Conservation (phyloP, 1,284 basidiomycete genomes). For the Dichomitus squalens region DNA sequence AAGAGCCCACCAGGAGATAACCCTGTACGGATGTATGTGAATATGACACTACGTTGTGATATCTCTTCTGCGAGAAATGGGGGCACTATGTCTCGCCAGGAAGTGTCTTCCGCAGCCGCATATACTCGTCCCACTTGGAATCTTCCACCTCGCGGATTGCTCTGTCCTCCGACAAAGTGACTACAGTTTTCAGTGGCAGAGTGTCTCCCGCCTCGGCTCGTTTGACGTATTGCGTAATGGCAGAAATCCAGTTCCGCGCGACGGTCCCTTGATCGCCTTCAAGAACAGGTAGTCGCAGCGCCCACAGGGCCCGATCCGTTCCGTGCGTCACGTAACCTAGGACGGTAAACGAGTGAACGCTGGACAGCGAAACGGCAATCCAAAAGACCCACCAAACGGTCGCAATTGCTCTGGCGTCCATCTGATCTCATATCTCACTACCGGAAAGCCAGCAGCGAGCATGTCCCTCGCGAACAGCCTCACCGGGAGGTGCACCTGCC, state of each 20-base stretch:
- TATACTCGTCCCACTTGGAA: conserved; percentile 48
- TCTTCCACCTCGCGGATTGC: conserved; percentile 59
- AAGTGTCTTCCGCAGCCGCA: conserved; percentile 28
- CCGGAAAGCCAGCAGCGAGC: conserved; percentile 54
- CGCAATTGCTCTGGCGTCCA: conserved; percentile 67
- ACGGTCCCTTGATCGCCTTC: conserved; percentile 43
- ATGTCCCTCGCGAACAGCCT: conserved; percentile 66
- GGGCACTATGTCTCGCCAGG: conserved; percentile 14
- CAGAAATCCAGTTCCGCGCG: conserved; percentile 54
- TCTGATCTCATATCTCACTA: conserved; percentile 67
- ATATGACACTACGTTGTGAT: no score
- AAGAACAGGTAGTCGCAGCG: conserved; percentile 45
- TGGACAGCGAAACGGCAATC: neutral
- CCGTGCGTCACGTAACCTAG: conserved; percentile 72
- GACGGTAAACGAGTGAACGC: no score
- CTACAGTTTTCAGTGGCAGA: conserved; percentile 41
- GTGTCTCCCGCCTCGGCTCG: conserved; percentile 38
- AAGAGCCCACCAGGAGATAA: no score
- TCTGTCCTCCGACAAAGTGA: conserved; percentile 53
- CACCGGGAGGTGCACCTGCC: conserved; percentile 72
- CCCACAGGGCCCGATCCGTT: conserved; percentile 57
- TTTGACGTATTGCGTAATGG: conserved; percentile 44
- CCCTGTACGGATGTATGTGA: no score
- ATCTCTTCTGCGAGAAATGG: no score
- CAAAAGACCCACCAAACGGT: conserved; percentile 46